Evolutionary conservation across 768 basidiomycete genomes (phyloP).

Genomic region (Xerocomellus dryophilus): DNA sequence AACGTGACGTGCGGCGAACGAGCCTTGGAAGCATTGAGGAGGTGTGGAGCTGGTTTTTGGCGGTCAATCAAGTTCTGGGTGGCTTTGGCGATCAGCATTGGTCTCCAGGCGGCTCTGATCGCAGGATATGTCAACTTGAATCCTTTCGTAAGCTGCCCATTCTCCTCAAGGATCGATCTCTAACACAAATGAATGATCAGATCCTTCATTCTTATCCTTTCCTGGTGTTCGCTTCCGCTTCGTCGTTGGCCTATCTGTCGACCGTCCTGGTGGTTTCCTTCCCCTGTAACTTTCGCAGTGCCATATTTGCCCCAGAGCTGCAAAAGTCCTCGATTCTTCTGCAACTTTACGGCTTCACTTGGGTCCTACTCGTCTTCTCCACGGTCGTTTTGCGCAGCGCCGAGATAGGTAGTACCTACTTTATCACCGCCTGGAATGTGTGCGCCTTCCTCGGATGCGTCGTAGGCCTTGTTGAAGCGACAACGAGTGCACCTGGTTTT

Average conservation of each 20-base stretch:
- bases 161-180: background rate
- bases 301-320: slow-evolving; percentile 30
- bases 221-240: slow-evolving; percentile 46
- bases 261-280: slow-evolving; percentile 42
- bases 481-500: slow-evolving; percentile 16
- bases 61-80: slow-evolving; percentile 64
- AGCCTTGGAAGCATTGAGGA: slow-evolving; percentile 26
- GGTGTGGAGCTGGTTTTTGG: slow-evolving; percentile 36
- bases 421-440: slow-evolving; percentile 54
- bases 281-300: slow-evolving; percentile 27
- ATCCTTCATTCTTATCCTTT: slow-evolving; percentile 58
- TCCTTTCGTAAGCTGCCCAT: slow-evolving; percentile 50
- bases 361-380: slow-evolving; percentile 52
- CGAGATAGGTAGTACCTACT: slow-evolving; percentile 53
- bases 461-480: slow-evolving; percentile 38
- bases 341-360: slow-evolving; percentile 56
- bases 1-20: slow-evolving; percentile 9
- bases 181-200: slow-evolving; percentile 35
- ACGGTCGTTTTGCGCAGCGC: slow-evolving; percentile 43
- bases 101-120: slow-evolving; percentile 47
- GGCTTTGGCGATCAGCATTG: slow-evolving; percentile 45
- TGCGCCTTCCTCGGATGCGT: slow-evolving; percentile 42
- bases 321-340: slow-evolving; percentile 52
- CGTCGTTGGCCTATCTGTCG: slow-evolving; percentile 50
- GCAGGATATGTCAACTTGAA: slow-evolving; percentile 53